Conservation (phyloP, 1,284 basidiomycete species). For the Pseudozyma flocculosa region DNA sequence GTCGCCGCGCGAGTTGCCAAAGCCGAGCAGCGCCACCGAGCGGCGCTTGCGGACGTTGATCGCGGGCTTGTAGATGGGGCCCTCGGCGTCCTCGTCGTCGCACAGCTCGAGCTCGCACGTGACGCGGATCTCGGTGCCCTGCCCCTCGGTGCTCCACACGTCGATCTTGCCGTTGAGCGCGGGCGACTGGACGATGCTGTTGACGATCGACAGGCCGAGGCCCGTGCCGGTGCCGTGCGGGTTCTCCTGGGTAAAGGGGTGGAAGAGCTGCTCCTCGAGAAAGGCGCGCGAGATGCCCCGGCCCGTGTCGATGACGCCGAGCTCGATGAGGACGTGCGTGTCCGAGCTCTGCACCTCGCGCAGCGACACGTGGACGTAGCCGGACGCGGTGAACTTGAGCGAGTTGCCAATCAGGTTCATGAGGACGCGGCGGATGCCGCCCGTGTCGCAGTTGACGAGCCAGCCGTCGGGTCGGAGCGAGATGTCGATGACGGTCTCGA, state of each 20-base stretch:
- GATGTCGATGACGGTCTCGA: conserved; percentile 87
- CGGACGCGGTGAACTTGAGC: conserved; percentile 83
- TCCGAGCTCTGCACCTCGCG: conserved; percentile 69
- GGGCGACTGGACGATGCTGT: conserved; percentile 82
- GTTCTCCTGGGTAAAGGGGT: conserved; percentile 89
- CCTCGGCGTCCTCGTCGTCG: conserved; percentile 34
- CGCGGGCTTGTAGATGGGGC: conserved; percentile 59
- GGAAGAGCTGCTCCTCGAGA: conserved; percentile 83
- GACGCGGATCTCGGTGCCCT: conserved; percentile 90
- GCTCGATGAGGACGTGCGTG: conserved; percentile 73
- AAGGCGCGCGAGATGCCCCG: conserved; percentile 63
- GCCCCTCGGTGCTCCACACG: conserved; percentile 80
- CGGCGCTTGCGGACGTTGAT: conserved; percentile 61
- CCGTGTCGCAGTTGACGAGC: conserved; percentile 84
- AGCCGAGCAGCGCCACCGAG: conserved; percentile 72
- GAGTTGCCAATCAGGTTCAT: conserved; percentile 95
- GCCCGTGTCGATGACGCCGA: conserved; percentile 85
- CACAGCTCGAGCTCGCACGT: conserved; percentile 74
- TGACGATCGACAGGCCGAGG: conserved; percentile 93
- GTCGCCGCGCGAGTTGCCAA: conserved; percentile 69
- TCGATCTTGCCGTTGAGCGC: conserved; percentile 81
- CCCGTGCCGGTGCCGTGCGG: conserved; percentile 89
- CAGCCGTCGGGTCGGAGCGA: conserved; percentile 75
- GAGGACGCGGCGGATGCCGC: conserved; percentile 83
- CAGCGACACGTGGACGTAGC: conserved; percentile 82